Evolutionary conservation across 2,329 filamentous ascomycete genomes (phyloP).

Genomic region (Epicoccum sorghinum): DNA sequence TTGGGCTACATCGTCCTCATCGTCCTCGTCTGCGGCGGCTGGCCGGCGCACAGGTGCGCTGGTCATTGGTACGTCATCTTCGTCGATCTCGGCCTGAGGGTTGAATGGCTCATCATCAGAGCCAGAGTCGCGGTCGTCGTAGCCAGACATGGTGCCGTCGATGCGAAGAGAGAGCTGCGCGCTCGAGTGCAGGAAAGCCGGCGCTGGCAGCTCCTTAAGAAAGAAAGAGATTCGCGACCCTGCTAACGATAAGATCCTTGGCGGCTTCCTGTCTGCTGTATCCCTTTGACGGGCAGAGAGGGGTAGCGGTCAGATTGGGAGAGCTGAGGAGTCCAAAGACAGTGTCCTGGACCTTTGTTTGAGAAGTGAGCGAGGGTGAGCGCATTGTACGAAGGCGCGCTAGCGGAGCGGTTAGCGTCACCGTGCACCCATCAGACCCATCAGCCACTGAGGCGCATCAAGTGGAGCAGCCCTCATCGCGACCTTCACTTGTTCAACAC

Average conservation of each 20-base stretch:
- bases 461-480: background rate
- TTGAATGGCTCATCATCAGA: conserved; percentile 87
- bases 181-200: conserved; percentile 14
- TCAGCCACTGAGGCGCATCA: background rate
- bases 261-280: background rate
- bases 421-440: conserved; percentile 4
- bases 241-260: background rate
- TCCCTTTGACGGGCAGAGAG: background rate
- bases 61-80: conserved; percentile 52
- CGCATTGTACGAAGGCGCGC: conserved; percentile 26
- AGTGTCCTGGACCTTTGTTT: conserved; percentile 24
- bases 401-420: conserved; percentile 18
- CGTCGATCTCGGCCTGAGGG: conserved; percentile 74
- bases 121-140: conserved; percentile 34
- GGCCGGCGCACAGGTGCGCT: conserved; percentile 36
- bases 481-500: too few species aligned
- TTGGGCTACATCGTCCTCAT: conserved; percentile 31
- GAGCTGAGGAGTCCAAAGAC: conserved; percentile 1
- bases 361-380: conserved; percentile 20
- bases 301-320: background rate
- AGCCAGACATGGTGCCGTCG: conserved; percentile 35
- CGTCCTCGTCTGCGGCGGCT: conserved; percentile 41
- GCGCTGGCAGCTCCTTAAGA: conserved; percentile 8
- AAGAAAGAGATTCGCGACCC: background rate
- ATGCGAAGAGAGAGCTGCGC: conserved; percentile 10